phyloP scores from a whole-genome alignment of 2,329 filamentous ascomycete species.

The Cladophialophora carrionii region DNA sequence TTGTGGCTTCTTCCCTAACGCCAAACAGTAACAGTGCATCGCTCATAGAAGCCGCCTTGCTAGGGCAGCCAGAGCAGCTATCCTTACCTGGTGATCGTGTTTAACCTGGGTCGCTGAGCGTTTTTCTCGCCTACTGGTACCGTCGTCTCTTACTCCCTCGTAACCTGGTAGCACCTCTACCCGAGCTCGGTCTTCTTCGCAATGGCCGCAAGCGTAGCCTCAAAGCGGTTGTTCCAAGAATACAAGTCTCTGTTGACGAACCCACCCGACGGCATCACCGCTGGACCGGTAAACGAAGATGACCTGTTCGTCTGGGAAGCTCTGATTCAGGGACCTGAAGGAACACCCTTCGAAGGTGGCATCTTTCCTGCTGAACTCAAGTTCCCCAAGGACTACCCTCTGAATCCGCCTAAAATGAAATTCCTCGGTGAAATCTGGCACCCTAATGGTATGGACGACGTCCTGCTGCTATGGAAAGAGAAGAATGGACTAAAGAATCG shows the following conservation, averaged over 20 bases:
- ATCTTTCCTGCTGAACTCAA: constrained; percentile 93
- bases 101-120: neutral
- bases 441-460: constrained; percentile 72
- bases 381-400: constrained; percentile 95
- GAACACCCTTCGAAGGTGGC: constrained; percentile 92
- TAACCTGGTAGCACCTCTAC: neutral
- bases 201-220: constrained; percentile 59
- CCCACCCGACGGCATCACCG: constrained; percentile 95
- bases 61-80: neutral
- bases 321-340: constrained; percentile 91
- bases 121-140: neutral
- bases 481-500: neutral
- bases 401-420: constrained; percentile 93
- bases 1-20: neutral
- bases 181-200: neutral
- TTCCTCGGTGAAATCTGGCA: constrained; percentile 95
- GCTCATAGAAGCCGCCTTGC: neutral
- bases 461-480: neutral
- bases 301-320: constrained; percentile 97
- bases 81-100: neutral
- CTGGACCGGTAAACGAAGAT: constrained; percentile 89
- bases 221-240: constrained; percentile 87
- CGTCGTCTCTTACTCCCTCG: neutral
- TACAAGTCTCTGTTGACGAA: constrained; percentile 93
- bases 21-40: neutral